Conservation (phyloP, 2,329 filamentous ascomycete genomes). For the Fusarium nisikadoi region DNA sequence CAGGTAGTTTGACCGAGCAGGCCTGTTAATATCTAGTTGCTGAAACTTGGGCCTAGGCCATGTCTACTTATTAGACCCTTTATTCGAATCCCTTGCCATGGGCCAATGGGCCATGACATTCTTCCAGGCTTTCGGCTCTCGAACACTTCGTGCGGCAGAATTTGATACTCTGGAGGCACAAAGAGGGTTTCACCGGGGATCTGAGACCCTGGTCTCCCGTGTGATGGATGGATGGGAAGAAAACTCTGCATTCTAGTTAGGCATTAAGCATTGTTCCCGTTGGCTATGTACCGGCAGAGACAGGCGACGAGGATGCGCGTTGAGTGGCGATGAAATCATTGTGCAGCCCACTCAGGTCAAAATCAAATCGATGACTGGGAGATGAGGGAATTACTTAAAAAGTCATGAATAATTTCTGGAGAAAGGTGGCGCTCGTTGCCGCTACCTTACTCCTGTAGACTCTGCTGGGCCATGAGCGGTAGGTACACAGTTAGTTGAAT, state of each 20-base stretch:
- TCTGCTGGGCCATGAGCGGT: not conserved
- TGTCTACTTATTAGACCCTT: constrained; percentile 14
- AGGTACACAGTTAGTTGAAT: not conserved
- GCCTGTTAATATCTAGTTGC: constrained; percentile 23
- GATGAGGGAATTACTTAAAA: constrained; percentile 36
- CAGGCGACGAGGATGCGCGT: not conserved
- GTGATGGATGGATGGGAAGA: constrained; percentile 18
- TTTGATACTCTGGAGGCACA: constrained; percentile 29
- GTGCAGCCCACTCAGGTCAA: constrained; percentile 11
- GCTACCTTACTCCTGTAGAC: constrained; percentile 13
- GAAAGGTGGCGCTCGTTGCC: constrained; percentile 21
- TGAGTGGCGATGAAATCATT: constrained; percentile 34
- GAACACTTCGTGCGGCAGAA: constrained; percentile 18
- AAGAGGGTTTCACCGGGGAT: constrained; percentile 31
- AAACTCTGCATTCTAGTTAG: constrained; percentile 37
- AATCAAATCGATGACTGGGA: constrained; percentile 1
- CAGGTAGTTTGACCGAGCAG: constrained; percentile 29
- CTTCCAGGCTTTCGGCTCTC: not conserved
- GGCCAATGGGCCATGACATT: constrained; percentile 4
- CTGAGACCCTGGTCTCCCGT: constrained; percentile 23
- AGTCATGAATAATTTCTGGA: constrained; percentile 3
- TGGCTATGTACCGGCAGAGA: not conserved
- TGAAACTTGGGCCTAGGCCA: constrained; percentile 30
- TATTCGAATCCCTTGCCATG: constrained; percentile 19
- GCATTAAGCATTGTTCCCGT: constrained; percentile 24